Evolutionary conservation across 805 yeast species (phyloP).

Genomic region (Kodamaea neixiangensis): DNA sequence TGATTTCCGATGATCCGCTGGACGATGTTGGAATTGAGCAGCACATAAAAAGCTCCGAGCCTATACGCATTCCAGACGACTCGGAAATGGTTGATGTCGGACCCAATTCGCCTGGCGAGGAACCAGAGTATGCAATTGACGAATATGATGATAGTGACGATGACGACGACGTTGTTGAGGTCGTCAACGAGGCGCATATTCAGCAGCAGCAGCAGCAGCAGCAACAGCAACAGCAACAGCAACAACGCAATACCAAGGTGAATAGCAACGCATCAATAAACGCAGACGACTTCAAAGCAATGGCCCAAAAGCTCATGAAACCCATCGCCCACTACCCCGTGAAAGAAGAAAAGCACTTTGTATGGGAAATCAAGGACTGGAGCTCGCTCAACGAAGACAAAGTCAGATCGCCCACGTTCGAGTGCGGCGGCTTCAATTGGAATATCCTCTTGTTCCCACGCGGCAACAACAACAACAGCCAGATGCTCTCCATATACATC

Average conservation of each 20-base stretch:
- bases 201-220: slow-evolving; percentile 4
- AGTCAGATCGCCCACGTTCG: slow-evolving; percentile 50
- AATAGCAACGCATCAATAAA: slow-evolving; percentile 7
- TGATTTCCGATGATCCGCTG: slow-evolving; percentile 16
- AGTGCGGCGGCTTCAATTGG: slow-evolving; percentile 66
- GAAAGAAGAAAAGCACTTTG: slow-evolving; percentile 33
- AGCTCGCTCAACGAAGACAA: slow-evolving; percentile 39
- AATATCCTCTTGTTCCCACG: slow-evolving; percentile 74
- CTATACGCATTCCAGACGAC: background rate
- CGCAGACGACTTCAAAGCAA: slow-evolving; percentile 33
- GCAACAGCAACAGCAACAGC: slow-evolving; percentile 10
- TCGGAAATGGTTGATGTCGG: slow-evolving; percentile 13
- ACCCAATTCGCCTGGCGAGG: slow-evolving; percentile 7
- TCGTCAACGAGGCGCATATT: slow-evolving; percentile 11
- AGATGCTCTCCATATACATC: slow-evolving; percentile 65
- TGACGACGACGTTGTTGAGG: slow-evolving; percentile 18
- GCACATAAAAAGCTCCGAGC: background rate
- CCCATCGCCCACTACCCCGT: slow-evolving; percentile 43
- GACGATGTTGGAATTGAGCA: slow-evolving; percentile 14
- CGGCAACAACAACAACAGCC: slow-evolving; percentile 60
- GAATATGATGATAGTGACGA: slow-evolving; percentile 22
- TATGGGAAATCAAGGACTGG: slow-evolving; percentile 59
- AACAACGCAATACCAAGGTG: background rate
- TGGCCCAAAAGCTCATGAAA: slow-evolving; percentile 36
- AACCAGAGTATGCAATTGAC: slow-evolving; percentile 6